These are phyloP conservation scores for Capillidium rhysosporum DNA, from an alignment of 371 early-diverging fungal genomes.

Conservation along the genomic window DNA sequence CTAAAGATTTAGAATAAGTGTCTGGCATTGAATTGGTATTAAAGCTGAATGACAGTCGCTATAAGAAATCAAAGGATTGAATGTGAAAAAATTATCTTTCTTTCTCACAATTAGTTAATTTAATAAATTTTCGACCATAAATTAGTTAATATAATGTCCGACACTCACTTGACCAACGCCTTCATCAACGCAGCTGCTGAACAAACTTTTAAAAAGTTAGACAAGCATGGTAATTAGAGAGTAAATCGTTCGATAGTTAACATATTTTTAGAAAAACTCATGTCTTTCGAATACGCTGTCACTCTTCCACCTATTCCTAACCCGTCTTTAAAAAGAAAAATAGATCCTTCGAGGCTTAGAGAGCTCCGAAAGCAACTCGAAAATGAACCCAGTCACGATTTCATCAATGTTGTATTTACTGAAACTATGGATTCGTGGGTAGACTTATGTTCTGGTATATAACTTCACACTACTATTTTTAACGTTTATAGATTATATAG, in stretches of 20 bases:
- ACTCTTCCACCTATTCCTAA: slow-evolving; percentile 41
- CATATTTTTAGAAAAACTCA: background rate
- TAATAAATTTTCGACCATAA: slow-evolving; percentile 9
- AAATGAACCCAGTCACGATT: slow-evolving; percentile 8
- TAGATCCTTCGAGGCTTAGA: slow-evolving; percentile 56
- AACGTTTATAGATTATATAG: slow-evolving; percentile 68
- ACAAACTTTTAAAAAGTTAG: no score
- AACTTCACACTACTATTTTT: slow-evolving; percentile 14
- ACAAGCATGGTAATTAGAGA: no score
- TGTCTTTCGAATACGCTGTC: slow-evolving; percentile 13
- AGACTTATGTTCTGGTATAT: slow-evolving; percentile 4
- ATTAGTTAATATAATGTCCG: no score
- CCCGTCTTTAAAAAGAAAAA: slow-evolving; percentile 27
- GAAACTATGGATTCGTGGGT: slow-evolving; percentile 4
- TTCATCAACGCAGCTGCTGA: no score
- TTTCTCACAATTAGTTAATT: background rate
- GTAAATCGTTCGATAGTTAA: background rate
- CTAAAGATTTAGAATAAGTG: background rate
- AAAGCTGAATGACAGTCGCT: no score
- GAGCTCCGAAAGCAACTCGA: slow-evolving; percentile 75
- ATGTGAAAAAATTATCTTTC: no score
- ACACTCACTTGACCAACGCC: no score
- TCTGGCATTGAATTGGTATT: no score
- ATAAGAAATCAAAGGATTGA: no score
- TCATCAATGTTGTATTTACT: slow-evolving; percentile 5